These are phyloP conservation scores for Dentiscutata heterogama DNA, from an alignment of 371 early-diverging fungal species.

Conservation along the genomic window DNA sequence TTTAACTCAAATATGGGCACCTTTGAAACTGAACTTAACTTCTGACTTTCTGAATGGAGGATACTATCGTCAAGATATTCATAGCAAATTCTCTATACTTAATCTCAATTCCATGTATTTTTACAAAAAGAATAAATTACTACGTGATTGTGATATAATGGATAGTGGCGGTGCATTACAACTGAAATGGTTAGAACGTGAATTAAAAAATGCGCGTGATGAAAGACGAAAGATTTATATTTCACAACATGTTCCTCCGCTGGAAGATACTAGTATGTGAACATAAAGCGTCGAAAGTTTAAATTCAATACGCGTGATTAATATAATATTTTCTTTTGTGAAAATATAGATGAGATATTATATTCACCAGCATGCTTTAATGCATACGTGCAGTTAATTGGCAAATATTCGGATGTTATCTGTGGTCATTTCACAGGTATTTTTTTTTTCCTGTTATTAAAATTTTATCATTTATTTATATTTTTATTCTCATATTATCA, in stretches of 20 bases:
- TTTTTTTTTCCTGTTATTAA: constrained; percentile 51
- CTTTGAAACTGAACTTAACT: constrained; percentile 29
- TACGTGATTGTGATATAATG: constrained; percentile 49
- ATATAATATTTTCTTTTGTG: neutral
- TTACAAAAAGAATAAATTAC: constrained; percentile 46
- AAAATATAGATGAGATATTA: constrained; percentile 36
- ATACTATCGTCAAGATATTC: constrained; percentile 45
- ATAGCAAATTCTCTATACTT: constrained; percentile 44
- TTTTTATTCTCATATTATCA: neutral
- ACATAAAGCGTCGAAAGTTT: neutral
- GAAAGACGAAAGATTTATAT: constrained; percentile 51
- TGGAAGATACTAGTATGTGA: constrained; percentile 43
- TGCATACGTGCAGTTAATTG: constrained; percentile 58
- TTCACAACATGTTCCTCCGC: constrained; percentile 66
- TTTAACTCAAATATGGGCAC: constrained; percentile 44
- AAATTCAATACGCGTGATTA: neutral
- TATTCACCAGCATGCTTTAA: constrained; percentile 52
- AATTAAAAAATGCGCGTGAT: constrained; percentile 11
- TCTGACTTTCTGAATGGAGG: constrained; percentile 31
- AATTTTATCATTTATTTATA: neutral
- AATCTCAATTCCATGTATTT: constrained; percentile 52
- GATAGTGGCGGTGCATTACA: constrained; percentile 50
- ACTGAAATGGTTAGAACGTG: constrained; percentile 50
- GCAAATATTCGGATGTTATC: constrained; percentile 57
- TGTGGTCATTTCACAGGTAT: constrained; percentile 66